phyloP scores from a whole-genome alignment of 306 rosid genomes.

The Mimosa pudica region DNA sequence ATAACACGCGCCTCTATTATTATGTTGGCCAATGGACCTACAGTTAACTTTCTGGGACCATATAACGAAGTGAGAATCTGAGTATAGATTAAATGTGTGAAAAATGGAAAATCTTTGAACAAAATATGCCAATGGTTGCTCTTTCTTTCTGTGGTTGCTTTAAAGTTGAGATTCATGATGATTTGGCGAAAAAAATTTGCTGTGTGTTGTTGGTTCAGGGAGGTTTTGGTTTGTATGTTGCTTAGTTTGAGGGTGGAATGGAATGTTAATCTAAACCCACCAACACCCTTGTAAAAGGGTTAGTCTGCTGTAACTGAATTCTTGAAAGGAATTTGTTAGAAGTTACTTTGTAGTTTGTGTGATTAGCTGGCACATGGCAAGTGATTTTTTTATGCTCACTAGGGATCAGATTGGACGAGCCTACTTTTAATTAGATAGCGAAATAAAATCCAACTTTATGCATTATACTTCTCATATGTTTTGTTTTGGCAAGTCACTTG shows the following conservation, averaged over 20 bases:
- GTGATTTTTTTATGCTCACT: neutral
- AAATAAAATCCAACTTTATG: neutral
- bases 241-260: slow-evolving; percentile 35
- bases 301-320: slow-evolving; percentile 13
- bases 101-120: neutral
- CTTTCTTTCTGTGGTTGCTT: neutral
- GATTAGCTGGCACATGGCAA: neutral
- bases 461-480: neutral
- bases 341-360: slow-evolving; percentile 12
- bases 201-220: slow-evolving; percentile 9
- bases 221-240: neutral
- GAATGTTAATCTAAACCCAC: slow-evolving; percentile 23
- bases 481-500: neutral
- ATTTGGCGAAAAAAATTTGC: neutral
- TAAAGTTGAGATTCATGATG: slow-evolving; percentile 3
- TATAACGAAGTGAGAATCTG: neutral
- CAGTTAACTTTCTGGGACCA: slow-evolving; percentile 3
- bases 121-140: neutral
- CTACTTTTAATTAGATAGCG: neutral
- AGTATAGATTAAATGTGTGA: slow-evolving; percentile 7
- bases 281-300: neutral
- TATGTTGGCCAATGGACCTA: neutral
- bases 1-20: neutral
- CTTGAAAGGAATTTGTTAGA: slow-evolving; percentile 8
- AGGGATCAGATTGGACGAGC: slow-evolving; percentile 17